Evolutionary conservation across 2,329 filamentous ascomycete genomes (phyloP).

Genomic region (Aspergillus caelatus): DNA sequence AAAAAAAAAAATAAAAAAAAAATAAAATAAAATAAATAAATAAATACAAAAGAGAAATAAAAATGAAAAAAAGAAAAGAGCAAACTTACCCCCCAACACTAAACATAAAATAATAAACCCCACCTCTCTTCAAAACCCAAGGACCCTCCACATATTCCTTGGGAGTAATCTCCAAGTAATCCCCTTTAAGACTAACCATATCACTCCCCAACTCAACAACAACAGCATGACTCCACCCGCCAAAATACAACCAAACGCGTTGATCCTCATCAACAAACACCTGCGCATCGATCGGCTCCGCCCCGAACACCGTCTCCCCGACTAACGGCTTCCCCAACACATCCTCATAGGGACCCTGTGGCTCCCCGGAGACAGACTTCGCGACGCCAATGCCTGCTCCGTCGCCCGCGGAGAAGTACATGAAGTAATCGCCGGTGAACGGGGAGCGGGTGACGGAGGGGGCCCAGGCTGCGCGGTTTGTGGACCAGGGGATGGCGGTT

Average conservation of each 20-base stretch:
- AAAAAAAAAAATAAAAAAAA: background rate
- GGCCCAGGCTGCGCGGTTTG: constrained; percentile 50
- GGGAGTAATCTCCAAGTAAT: constrained; percentile 52
- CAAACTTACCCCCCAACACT: constrained; percentile 42
- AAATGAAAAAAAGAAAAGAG: background rate
- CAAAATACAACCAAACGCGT: constrained; percentile 49
- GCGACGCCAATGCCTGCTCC: constrained; percentile 50
- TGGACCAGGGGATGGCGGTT: constrained; percentile 48
- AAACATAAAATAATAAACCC: constrained; percentile 51
- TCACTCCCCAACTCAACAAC: constrained; percentile 48
- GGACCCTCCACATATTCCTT: constrained; percentile 49
- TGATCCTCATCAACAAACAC: constrained; percentile 50
- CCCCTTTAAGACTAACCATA: constrained; percentile 50
- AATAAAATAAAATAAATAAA: too few relatives aligned
- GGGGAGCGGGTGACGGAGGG: constrained; percentile 44
- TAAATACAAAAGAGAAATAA: background rate
- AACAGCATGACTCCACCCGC: constrained; percentile 47
- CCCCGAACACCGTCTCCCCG: constrained; percentile 49
- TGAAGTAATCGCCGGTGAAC: constrained; percentile 47
- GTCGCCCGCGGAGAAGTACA: constrained; percentile 57
- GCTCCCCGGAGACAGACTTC: constrained; percentile 31
- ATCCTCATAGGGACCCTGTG: constrained; percentile 47
- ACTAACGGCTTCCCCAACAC: constrained; percentile 48
- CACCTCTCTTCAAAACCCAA: constrained; percentile 48
- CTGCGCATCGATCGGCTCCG: constrained; percentile 53